Evolutionary conservation across 2,329 filamentous ascomycete genomes (phyloP), one percentile per base, ranked within the genome.

Genomic region (Thielaviopsis ethacetica): DNA sequence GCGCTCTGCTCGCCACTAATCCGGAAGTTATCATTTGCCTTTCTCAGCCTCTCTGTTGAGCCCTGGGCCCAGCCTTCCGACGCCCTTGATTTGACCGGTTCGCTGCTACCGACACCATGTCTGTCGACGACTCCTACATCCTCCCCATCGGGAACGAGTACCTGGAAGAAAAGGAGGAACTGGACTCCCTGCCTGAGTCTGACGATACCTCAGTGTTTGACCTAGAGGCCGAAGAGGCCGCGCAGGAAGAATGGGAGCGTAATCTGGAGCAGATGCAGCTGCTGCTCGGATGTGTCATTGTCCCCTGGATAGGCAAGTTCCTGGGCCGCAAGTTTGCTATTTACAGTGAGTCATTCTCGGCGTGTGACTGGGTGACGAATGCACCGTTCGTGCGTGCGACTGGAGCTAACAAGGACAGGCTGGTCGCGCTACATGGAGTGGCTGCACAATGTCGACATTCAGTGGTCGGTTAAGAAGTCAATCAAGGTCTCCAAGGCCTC

Each of bases 241-340:
- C 93, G 10, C 91, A 98, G 71, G 81, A 81, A 62, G 91, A 98
- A 73, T 98, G 93, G 93, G 86, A 91, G 66, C 88, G 91, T 67
- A 95, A 88, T 66, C 74, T 98, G 63, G 88, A 96, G 71, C 93
- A 98, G 73, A 73, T 98, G 62, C 90, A 98, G 74, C 77, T 97
- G 64, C 77, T 98, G 64, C 72, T 97, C 68, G 95, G 88, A 21
- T 95, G 98, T 89, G 86, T 97, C 54, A 72, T 97, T 65, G 85
- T 98, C 56, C 93, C 93, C 2, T 96, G 95, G 71, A 76, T 89
- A 65, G 93, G 93, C 61, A 98, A 97, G 73, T 97, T 90, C 73
- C 82, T 96, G 70, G 93, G 93, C 53, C 81, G 93, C 70, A 94
- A 89, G 71, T 94, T 91, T 75, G 91, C 91, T 61, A 96, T 95